Evolutionary conservation across 2,329 filamentous ascomycete species (phyloP).

Genomic region (Aureobasidium sp.): DNA sequence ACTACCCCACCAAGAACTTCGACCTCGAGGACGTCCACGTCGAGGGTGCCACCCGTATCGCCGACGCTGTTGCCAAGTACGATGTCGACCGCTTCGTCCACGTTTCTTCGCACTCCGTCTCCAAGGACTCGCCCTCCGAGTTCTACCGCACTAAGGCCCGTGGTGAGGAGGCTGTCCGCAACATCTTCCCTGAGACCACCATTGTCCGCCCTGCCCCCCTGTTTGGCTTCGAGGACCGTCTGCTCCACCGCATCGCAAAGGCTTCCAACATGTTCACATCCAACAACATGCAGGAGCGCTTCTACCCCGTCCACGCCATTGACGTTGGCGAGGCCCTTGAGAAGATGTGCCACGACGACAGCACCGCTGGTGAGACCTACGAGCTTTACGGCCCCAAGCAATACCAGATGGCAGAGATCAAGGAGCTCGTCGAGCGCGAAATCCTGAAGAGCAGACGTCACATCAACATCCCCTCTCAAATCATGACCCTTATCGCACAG

Average conservation of each 20-base stretch:
- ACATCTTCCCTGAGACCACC: constrained; percentile 93
- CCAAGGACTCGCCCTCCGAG: constrained; percentile 71
- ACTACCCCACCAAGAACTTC: constrained; percentile 99
- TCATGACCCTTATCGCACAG: constrained; percentile 68
- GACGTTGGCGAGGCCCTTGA: constrained; percentile 88
- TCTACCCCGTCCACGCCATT: constrained; percentile 85
- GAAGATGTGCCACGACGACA: constrained; percentile 84
- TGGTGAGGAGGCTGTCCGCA: constrained; percentile 75
- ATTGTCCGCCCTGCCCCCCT: constrained; percentile 90
- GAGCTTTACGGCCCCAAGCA: constrained; percentile 92
- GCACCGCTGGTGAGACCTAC: constrained; percentile 80
- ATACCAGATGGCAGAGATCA: constrained; percentile 83
- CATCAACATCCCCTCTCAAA: constrained; percentile 77
- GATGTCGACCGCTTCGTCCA: constrained; percentile 96
- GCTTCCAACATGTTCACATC: constrained; percentile 77
- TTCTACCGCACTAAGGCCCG: constrained; percentile 87
- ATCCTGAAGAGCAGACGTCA: constrained; percentile 85
- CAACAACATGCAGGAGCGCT: constrained; percentile 89
- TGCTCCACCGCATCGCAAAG: constrained; percentile 78
- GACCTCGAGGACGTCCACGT: constrained; percentile 86
- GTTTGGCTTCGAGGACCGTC: constrained; percentile 90
- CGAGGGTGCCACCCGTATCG: constrained; percentile 86
- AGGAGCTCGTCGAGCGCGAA: constrained; percentile 81
- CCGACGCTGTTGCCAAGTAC: constrained; percentile 92
- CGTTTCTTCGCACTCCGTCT: constrained; percentile 88